These are phyloP conservation scores for Fusarium chlamydosporum DNA, from an alignment of 2,329 filamentous ascomycete species.

Conservation along the genomic window DNA sequence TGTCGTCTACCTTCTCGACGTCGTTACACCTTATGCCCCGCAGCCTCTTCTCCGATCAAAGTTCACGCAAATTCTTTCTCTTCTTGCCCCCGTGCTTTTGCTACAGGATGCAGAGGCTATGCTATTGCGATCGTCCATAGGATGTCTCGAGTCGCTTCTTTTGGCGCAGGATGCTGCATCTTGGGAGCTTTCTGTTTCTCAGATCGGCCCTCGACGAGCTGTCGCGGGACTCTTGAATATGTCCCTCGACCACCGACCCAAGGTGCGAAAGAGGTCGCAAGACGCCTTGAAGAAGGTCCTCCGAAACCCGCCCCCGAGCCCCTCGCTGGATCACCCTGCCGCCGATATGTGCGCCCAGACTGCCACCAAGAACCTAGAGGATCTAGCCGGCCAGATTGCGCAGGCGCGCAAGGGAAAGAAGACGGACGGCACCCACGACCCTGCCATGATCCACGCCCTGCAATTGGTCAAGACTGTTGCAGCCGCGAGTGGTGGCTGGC, in stretches of 20 bases:
- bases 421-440: slow-evolving; percentile 77
- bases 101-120: slow-evolving; percentile 87
- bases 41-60: slow-evolving; percentile 91
- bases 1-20: slow-evolving; percentile 94
- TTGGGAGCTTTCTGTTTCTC: slow-evolving; percentile 87
- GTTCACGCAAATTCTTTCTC: slow-evolving; percentile 91
- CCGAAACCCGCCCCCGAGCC: slow-evolving; percentile 87
- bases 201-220: slow-evolving; percentile 88
- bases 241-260: slow-evolving; percentile 88
- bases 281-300: slow-evolving; percentile 89
- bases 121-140: slow-evolving; percentile 87
- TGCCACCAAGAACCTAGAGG: slow-evolving; percentile 82
- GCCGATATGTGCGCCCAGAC: slow-evolving; percentile 97
- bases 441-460: slow-evolving; percentile 88
- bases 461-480: slow-evolving; percentile 94
- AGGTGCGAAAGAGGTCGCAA: slow-evolving; percentile 93
- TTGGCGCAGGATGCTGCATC: slow-evolving; percentile 87
- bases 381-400: slow-evolving; percentile 75
- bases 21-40: slow-evolving; percentile 87
- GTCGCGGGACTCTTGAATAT: slow-evolving; percentile 88
- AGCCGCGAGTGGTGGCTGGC: slow-evolving; percentile 90
- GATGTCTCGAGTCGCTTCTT: slow-evolving; percentile 92
- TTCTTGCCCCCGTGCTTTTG: slow-evolving; percentile 86
- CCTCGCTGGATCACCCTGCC: slow-evolving; percentile 92
- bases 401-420: slow-evolving; percentile 74